Base-by-base conservation (phyloP, 2,329 filamentous ascomycete genomes). In the Neofusicoccum sp. region DNA sequence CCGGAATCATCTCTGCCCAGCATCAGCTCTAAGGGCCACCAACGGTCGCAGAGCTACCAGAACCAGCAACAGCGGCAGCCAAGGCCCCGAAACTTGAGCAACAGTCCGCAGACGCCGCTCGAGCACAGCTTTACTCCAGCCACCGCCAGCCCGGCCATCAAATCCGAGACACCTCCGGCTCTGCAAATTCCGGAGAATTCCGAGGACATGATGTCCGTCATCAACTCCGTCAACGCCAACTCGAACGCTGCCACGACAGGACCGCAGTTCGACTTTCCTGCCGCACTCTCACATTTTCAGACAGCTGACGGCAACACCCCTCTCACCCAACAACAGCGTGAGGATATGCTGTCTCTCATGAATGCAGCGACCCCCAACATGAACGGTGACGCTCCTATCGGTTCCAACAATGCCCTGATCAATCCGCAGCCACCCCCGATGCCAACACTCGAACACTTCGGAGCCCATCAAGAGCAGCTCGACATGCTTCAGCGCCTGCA, bases 401-500 rank as follows among this genome's bases (percentile, higher is more conserved):
- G 74, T 6, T 72, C 74, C 3, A 86, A 87, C 71, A 87, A 86
- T 66, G 85, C 85, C 2, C 77, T 88, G 9, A 79, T 84, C 48
- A 83, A 81, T 14, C 84, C 85, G 3, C 80, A 77, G 11, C 74
- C 85, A 0, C 84, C 85, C 0, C 77, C 81, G 1, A 83, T 85
- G 76, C 82, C 84, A 1, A 79, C 81, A 12, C 78, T 92, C 22
- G 82, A 85, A 56, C 83, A 88, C 43, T 85, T 95, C 66, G 85
- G 83, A 49, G 85, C 85, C 65, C 93, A 89, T 4, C 84, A 89
- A 65, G 82, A 89, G 12, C 90, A 96, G 66, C 85, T 97, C 33
- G 91, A 95, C 58, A 84, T 90, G 34, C 82, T 98, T 2, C 87
- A 91, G 66, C 89, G 88, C 47, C 81, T 97, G 70, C 91, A 96